Evolutionary conservation across 495 filamentous ascomycete species (phyloP).

Genomic region (Neurospora tetraspora): DNA sequence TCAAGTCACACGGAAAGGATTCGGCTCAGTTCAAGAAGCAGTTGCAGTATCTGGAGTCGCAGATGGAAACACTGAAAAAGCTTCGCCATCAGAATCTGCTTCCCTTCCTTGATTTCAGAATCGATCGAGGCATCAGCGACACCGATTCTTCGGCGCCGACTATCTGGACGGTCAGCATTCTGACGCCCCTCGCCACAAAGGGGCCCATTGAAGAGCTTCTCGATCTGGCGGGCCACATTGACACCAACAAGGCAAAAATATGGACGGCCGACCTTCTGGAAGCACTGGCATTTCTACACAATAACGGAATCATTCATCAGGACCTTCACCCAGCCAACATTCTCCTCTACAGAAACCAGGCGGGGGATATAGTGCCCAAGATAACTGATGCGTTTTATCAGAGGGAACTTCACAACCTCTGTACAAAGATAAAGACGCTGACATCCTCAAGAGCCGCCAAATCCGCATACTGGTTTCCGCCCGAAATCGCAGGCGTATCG

Average conservation of each 20-base stretch:
- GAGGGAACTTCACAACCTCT: slow-evolving; percentile 49
- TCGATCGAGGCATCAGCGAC: slow-evolving; percentile 40
- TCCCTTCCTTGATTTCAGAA: slow-evolving; percentile 71
- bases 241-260: slow-evolving; percentile 59
- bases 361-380: slow-evolving; percentile 52
- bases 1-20: slow-evolving; percentile 48
- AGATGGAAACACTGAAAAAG: slow-evolving; percentile 61
- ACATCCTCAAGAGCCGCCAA: slow-evolving; percentile 49
- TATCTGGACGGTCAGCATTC: slow-evolving; percentile 67
- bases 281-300: slow-evolving; percentile 76
- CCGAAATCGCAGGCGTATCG: slow-evolving; percentile 57
- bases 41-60: slow-evolving; percentile 53
- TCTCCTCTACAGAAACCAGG: slow-evolving; percentile 51
- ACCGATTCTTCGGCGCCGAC: slow-evolving; percentile 24
- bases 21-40: slow-evolving; percentile 52
- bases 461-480: slow-evolving; percentile 74
- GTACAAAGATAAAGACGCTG: slow-evolving; percentile 29
- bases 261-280: slow-evolving; percentile 91
- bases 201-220: slow-evolving; percentile 76
- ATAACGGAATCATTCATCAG: slow-evolving; percentile 70
- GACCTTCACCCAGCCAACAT: slow-evolving; percentile 68
- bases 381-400: slow-evolving; percentile 63
- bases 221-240: slow-evolving; percentile 62
- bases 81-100: slow-evolving; percentile 69
- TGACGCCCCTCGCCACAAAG: slow-evolving; percentile 70